Conservation (phyloP, 139 green algal genomes). For the Haematococcus sp. region DNA sequence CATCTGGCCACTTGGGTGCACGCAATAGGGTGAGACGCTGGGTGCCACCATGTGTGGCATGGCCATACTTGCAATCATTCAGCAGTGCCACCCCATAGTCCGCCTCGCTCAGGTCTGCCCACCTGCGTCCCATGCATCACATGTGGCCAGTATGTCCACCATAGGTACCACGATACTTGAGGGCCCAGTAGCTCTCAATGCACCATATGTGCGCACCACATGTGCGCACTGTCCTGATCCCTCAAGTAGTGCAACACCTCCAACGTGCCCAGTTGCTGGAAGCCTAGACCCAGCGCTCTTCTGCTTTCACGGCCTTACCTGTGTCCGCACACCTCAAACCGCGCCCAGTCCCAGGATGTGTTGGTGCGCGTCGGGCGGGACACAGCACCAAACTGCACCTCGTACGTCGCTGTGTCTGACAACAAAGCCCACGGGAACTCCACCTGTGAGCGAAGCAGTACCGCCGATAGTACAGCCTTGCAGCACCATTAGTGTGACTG, state of each 20-base stretch:
- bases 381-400: conserved; percentile 39
- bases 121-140: conserved; percentile 15
- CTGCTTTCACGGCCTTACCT: conserved; percentile 16
- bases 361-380: conserved; percentile 32
- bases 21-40: conserved; percentile 36
- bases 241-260: no score
- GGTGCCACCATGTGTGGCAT: conserved; percentile 30
- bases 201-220: no score
- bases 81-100: conserved; percentile 40
- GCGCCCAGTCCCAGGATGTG: conserved; percentile 43
- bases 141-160: not conserved
- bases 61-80: conserved; percentile 50
- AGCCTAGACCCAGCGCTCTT: no score
- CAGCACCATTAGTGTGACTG: no score
- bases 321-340: conserved; percentile 40
- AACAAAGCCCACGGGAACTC: conserved; percentile 30
- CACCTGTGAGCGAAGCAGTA: conserved; percentile 4
- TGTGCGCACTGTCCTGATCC: no score
- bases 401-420: conserved; percentile 22
- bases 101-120: conserved; percentile 32
- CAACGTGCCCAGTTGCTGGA: no score
- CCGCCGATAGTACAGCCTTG: not conserved
- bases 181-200: no score
- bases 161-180: not conserved
- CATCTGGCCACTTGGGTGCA: conserved; percentile 33